Evolutionary conservation across 352 stramenopile species (phyloP).

Genomic region (Globisporangium emineosum): DNA sequence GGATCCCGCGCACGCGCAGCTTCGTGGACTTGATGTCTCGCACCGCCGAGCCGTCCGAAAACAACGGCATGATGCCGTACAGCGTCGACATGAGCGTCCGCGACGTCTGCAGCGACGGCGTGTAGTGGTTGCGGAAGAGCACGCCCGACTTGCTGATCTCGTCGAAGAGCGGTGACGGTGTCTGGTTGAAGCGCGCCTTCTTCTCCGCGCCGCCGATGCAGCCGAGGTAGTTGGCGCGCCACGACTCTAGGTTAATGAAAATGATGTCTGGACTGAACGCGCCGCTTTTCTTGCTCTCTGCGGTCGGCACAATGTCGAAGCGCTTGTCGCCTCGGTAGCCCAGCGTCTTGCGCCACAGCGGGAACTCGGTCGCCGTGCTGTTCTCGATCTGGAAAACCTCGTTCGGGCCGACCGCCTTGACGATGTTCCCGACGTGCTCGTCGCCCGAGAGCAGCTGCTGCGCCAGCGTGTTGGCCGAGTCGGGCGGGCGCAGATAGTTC

Average conservation of each 20-base stretch:
- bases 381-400: slow-evolving; percentile 64
- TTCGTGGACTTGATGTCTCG: slow-evolving; percentile 51
- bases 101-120: slow-evolving; percentile 54
- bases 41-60: slow-evolving; percentile 47
- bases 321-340: slow-evolving; percentile 42
- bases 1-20: slow-evolving; percentile 44
- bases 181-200: slow-evolving; percentile 37
- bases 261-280: slow-evolving; percentile 52
- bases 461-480: slow-evolving; percentile 12
- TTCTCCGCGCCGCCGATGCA: slow-evolving; percentile 46
- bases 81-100: slow-evolving; percentile 59
- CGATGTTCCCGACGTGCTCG: slow-evolving; percentile 47
- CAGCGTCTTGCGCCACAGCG: slow-evolving; percentile 56
- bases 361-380: slow-evolving; percentile 41
- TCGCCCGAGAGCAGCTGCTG: slow-evolving; percentile 12
- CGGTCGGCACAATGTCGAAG: slow-evolving; percentile 34
- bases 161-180: slow-evolving; percentile 56
- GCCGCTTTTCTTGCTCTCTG: neutral
- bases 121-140: slow-evolving; percentile 67
- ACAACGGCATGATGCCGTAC: slow-evolving; percentile 62
- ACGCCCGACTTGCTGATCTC: slow-evolving; percentile 46
- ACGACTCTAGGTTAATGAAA: slow-evolving; percentile 70
- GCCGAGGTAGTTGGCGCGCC: slow-evolving; percentile 54
- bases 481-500: slow-evolving; percentile 45
- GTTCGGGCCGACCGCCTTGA: slow-evolving; percentile 31